Evolutionary conservation across 2,329 filamentous ascomycete species (phyloP), one percentile per base, ranked within the genome.

Genomic region (Venturia oleaginea): DNA sequence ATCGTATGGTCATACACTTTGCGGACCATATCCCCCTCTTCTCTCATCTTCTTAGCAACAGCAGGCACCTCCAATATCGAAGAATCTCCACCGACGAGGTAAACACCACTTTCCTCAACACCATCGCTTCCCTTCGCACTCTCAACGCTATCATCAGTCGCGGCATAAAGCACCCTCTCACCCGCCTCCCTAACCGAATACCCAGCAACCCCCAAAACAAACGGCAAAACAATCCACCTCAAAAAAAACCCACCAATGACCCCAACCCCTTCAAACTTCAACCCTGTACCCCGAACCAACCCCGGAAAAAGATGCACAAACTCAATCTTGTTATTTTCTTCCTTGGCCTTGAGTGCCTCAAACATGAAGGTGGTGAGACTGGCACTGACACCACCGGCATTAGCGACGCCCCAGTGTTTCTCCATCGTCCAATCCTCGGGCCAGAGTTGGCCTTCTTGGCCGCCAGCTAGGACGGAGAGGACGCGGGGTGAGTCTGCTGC

Each of bases 401-500:
- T 70, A 15, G 70, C 73, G 10, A 78, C n/a, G 65, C 70, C 68
- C 74, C 71, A 66, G 70, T 75, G 69, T 75, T 73, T 72, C 73
- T 57, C 61, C 70, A 78, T 60, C 71, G 79, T 77, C 30, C 81
- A 75, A 66, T 84, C 79, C 46, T 78, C 70, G 0, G 76, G 65
- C 65, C 77, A 72, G n/a, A 86, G 72, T 2, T 73, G 65, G 4
- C 79, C 79, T 73, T 86, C 84, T 17, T 77, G 76, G n/a, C 81
- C 79, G 4, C 76, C 82, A 0, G 78, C 80, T 0, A 83, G 73
- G n/a, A 86, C 78, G n/a, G 74, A 80, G 30, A 86, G 77, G 10
- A 85, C 81, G 10, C 84, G 81, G 0, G 80, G 77, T 5, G 73
- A 67, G 0, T 76, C 68, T 0, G 83, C 78, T n/a, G 46, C 83